A percentile compares a stretch with the other conserved stretches of the same genome.
Evolutionary conservation across 805 yeast species (phyloP).

Genomic region (Metschnikowia lunata): DNA sequence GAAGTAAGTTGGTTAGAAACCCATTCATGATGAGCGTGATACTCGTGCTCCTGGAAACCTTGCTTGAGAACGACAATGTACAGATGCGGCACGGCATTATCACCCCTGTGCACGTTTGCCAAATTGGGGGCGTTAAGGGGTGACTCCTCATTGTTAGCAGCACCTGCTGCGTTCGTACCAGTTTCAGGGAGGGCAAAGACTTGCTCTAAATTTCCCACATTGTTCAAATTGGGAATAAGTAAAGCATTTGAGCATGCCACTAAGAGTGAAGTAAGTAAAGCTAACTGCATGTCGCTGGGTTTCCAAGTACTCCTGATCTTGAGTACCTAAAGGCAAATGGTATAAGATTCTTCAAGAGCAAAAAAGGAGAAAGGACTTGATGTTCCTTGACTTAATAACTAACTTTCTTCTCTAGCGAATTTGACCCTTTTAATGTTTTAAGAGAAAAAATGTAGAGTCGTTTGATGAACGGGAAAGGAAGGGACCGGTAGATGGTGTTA

Average conservation of each 20-base stretch:
- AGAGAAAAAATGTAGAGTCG: too few relatives aligned
- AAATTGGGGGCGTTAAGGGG: not conserved
- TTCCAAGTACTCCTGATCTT: too few relatives aligned
- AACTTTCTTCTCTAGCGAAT: too few relatives aligned
- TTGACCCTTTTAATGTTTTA: too few relatives aligned
- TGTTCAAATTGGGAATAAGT: conserved; percentile 12
- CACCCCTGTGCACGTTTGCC: not conserved
- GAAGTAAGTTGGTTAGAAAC: conserved; percentile 5
- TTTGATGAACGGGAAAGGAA: too few relatives aligned
- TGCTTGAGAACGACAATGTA: conserved; percentile 17
- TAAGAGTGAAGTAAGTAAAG: conserved; percentile 1
- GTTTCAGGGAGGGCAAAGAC: conserved; percentile 6
- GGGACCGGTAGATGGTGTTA: too few relatives aligned
- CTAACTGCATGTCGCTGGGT: conserved; percentile 3
- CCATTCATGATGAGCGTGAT: conserved; percentile 13
- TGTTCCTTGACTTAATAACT: too few relatives aligned
- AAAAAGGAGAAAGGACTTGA: too few relatives aligned
- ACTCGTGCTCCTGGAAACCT: conserved; percentile 6
- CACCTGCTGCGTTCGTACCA: not conserved
- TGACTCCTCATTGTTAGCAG: not conserved
- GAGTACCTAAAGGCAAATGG: too few relatives aligned
- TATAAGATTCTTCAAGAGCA: too few relatives aligned
- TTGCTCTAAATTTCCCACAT: conserved; percentile 7
- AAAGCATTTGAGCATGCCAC: conserved; percentile 10
- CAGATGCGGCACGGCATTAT: conserved; percentile 8